Evolutionary conservation across 805 yeast genomes (phyloP), one percentile per base, ranked within the genome.

Genomic region (Sugiyamaella boreocaroliniensis): DNA sequence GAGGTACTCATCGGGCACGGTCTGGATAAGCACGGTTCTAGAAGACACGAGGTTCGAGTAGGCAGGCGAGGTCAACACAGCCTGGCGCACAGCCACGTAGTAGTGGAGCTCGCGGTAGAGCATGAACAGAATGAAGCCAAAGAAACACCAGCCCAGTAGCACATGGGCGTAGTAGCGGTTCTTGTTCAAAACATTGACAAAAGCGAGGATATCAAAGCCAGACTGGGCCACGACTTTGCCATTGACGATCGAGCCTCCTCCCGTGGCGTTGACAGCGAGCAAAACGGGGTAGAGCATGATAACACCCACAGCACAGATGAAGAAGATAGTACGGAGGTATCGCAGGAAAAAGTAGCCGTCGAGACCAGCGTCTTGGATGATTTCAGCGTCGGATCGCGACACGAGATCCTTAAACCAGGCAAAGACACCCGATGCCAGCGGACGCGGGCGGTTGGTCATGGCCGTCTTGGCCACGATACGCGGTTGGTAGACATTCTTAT

Each of bases 311-410:
- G 81, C 74, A 53, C 82, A 79, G 42, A 81, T 64, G 5, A 72
- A 55, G 11, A 79, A 71, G 57, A 88, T 71, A 40, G 85, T 62
- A 48, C 79, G 75, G 29, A 93, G 68, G 64, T 86, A 93, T 58
- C 99, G 76, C 56, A 89, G 70, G 67, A 90, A 92, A 64, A 93
- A 83, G 71, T 87, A 92, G 4, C 97, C 97, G 66, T 92, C 98
- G n/a, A 92, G 66, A 15, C 97, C 98, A 18, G 93, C 85, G 62
- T 92, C 95, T 58, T 84, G 82, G 54, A 92, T 80, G 51, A 90
- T 75, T 63, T 86, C 86, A 47, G 85, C 72, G 52, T 86, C 89
- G 0, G 88, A 80, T 63, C 86, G 83, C 47, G 76, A 70, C 48
- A 86, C 61, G 29, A 92, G 65, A 6, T 83, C 82, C 8, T 68